phyloP scores from a whole-genome alignment of 257 asterid species.

The Eucommia ulmoides region DNA sequence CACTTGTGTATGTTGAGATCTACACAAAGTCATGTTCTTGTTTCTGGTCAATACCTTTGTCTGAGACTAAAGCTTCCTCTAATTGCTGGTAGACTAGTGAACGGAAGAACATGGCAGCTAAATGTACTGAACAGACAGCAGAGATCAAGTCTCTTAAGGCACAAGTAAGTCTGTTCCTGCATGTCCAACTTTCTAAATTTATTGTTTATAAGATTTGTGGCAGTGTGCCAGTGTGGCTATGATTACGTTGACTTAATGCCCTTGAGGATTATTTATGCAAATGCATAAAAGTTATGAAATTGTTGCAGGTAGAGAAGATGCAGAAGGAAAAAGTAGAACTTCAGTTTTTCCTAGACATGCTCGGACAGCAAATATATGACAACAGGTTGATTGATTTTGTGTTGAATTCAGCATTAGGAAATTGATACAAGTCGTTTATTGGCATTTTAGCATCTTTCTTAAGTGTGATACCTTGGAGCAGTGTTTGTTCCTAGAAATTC shows the following conservation, averaged over 20 bases:
- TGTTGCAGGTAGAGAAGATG: constrained; percentile 64
- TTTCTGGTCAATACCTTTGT: too few relatives aligned
- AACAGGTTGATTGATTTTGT: constrained; percentile 40
- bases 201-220: too few relatives aligned
- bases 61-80: too few relatives aligned
- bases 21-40: too few relatives aligned
- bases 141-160: constrained; percentile 64
- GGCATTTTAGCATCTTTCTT: too few relatives aligned
- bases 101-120: constrained; percentile 45
- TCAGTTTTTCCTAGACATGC: constrained; percentile 72
- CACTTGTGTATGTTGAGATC: too few relatives aligned
- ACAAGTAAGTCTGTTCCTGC: constrained; percentile 46
- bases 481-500: too few relatives aligned
- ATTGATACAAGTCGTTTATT: not conserved
- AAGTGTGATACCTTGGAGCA: too few relatives aligned
- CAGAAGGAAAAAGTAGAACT: constrained; percentile 78
- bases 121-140: constrained; percentile 38
- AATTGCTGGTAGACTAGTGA: constrained; percentile 58
- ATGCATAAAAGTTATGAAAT: too few relatives aligned
- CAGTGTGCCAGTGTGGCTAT: too few relatives aligned
- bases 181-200: too few relatives aligned
- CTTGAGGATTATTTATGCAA: too few relatives aligned
- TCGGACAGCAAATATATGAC: constrained; percentile 72
- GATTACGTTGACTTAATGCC: not conserved
- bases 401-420: not conserved